phyloP scores from a whole-genome alignment of 805 yeast genomes.

The Cyberlindnera veronae region DNA sequence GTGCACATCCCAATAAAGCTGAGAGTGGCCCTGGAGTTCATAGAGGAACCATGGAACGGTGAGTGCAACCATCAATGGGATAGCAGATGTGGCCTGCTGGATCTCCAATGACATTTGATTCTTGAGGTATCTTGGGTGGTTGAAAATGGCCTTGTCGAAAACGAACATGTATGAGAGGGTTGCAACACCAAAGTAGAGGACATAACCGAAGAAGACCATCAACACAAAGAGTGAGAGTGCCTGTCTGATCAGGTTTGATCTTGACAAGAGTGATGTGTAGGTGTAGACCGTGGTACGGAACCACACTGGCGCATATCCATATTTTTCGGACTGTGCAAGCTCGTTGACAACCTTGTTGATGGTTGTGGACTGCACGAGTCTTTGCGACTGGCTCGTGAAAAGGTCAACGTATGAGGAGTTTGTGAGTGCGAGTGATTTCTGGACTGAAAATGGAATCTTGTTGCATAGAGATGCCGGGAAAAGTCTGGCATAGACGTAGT shows the following conservation, averaged over 20 bases:
- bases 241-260: constrained; percentile 76
- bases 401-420: constrained; percentile 24
- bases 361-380: constrained; percentile 10
- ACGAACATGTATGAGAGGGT: constrained; percentile 70
- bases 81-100: constrained; percentile 69
- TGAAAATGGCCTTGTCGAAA: constrained; percentile 85
- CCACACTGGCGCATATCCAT: constrained; percentile 59
- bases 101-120: constrained; percentile 89
- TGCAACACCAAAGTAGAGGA: constrained; percentile 75
- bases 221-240: constrained; percentile 58
- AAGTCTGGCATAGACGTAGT: constrained; percentile 64
- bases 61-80: constrained; percentile 83
- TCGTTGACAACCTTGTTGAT: constrained; percentile 17
- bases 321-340: constrained; percentile 39
- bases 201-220: constrained; percentile 81
- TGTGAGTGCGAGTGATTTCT: constrained; percentile 26
- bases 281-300: constrained; percentile 56
- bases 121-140: constrained; percentile 93
- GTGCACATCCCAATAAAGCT: constrained; percentile 62
- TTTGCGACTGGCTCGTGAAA: constrained; percentile 17
- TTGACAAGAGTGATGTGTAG: constrained; percentile 62
- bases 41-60: constrained; percentile 88
- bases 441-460: constrained; percentile 31
- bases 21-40: constrained; percentile 82
- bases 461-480: constrained; percentile 55